A percentile compares a stretch with the other conserved stretches of the same genome.
Conservation (phyloP, 2,329 filamentous ascomycete genomes). For the Coniochaeta sp. region DNA sequence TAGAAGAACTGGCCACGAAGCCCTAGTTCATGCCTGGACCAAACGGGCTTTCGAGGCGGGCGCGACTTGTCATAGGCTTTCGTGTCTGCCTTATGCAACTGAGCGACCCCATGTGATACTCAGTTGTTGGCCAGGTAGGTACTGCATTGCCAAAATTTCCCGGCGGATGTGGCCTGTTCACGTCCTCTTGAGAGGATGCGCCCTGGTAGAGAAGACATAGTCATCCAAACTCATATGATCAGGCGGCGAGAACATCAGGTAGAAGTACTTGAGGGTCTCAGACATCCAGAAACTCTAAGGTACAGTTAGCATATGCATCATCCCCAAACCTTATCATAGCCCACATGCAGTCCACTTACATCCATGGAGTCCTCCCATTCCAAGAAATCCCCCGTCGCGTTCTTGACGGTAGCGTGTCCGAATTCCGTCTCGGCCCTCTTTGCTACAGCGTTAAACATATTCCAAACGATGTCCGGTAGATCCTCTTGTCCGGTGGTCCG, state of each 20-base stretch:
- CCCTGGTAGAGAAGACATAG: constrained; percentile 36
- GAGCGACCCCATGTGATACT: too few species aligned
- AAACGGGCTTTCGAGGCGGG: too few species aligned
- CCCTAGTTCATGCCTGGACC: too few species aligned
- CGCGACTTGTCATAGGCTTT: too few species aligned
- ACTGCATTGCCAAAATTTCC: too few species aligned
- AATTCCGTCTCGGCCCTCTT: background rate
- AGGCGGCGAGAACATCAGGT: constrained; percentile 52
- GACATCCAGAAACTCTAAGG: constrained; percentile 35
- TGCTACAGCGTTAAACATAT: constrained; percentile 33
- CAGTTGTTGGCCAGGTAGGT: too few species aligned
- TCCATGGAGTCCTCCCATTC: background rate
- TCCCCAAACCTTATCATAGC: background rate
- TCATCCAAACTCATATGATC: constrained; percentile 51
- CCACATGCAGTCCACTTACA: background rate
- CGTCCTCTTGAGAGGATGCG: constrained; percentile 12
- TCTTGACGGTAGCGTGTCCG: background rate
- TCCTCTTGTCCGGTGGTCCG: constrained; percentile 39
- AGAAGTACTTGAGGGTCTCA: constrained; percentile 53
- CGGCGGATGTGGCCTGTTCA: background rate
- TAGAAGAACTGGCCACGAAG: too few species aligned
- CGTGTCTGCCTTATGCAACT: too few species aligned
- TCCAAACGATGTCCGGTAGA: constrained; percentile 45
- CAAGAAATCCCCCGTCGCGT: background rate
- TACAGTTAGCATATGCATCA: background rate